Percentiles rank a stretch among this genome's conserved stretches.
These are phyloP conservation scores for Talaromyces wortmannii DNA, from an alignment of 495 filamentous ascomycete species.

Conservation along the genomic window DNA sequence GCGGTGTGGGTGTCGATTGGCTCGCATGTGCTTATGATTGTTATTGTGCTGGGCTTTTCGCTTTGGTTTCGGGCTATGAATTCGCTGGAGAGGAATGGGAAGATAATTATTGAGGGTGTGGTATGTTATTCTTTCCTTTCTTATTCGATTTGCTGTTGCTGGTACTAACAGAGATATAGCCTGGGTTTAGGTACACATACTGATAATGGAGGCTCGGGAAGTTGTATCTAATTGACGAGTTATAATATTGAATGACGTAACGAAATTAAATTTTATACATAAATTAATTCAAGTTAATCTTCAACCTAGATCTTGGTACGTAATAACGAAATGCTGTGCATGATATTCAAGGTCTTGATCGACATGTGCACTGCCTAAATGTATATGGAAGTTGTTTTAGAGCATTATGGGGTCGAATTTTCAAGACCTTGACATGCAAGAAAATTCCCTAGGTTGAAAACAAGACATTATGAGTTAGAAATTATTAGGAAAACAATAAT, in stretches of 20 bases:
- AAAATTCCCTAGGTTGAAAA: neutral
- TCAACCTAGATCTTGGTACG: too few species aligned
- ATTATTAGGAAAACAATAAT: neutral
- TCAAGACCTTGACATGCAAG: neutral
- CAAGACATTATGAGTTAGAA: neutral
- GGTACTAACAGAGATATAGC: slow-evolving; percentile 10
- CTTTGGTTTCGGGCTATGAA: slow-evolving; percentile 58
- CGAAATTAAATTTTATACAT: too few species aligned
- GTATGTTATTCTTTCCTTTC: slow-evolving; percentile 17
- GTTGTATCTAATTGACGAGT: too few species aligned
- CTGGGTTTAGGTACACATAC: slow-evolving; percentile 46
- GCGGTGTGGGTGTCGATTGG: slow-evolving; percentile 69
- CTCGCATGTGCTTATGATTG: slow-evolving; percentile 62
- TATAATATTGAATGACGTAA: too few species aligned
- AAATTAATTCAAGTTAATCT: too few species aligned
- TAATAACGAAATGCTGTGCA: neutral
- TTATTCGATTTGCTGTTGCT: neutral
- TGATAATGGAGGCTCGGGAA: slow-evolving; percentile 5
- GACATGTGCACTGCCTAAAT: neutral
- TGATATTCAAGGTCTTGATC: neutral
- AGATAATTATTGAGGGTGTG: slow-evolving; percentile 46
- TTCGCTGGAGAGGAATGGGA: slow-evolving; percentile 36
- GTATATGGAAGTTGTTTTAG: neutral
- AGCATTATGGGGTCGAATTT: neutral
- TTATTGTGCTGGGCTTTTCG: slow-evolving; percentile 52